Base-by-base conservation (phyloP, 2,329 filamentous ascomycete genomes). In the Penicillium sp. region DNA sequence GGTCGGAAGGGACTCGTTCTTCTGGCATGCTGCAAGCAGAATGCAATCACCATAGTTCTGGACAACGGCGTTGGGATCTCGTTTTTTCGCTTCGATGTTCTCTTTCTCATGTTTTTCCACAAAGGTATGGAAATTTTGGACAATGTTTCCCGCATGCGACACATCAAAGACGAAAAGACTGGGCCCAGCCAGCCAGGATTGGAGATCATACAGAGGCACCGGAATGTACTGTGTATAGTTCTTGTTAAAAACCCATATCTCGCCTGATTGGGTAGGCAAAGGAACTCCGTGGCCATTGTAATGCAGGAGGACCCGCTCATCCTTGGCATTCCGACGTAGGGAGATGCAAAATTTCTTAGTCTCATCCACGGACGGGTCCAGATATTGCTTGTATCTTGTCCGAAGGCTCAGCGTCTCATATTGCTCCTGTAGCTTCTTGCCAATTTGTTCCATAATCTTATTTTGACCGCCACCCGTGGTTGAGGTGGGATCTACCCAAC, bases 171-270 rank as follows among this genome's bases (percentile, higher is more conserved):
- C 95, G 70, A 96, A 99, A 44, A 99, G 87, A 58, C 93, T 96
- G 0, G 95, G 95, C 0, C 93, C 93, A 60, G 93, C 92, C 8
- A 99, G 85, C 95, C 95, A 99, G 57, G 90, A 89, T 75, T 98
- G 93, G 45, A 99, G 79, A 71, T 99, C 95, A 69, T 96, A 97
- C 9, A 99, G 80, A 1, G 93, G 96, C 44, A 99, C 90, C 0
- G 95, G 95, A 43, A 99, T 99, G 72, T 99, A 99, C 76, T 99
- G 95, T 0, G 95, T 99, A 73, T 97, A 99, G 65, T 91, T 98
- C 67, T 95, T 93, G 76, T 99, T 99, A 75, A 99, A 99, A 5
- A 98, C 96, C 95, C 95, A 99, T 21, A 99, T 96, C 74, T 99
- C 95, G 14, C 95, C 95, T 4, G 93, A 97, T 3, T 90, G 87